phyloP scores from a whole-genome alignment of 371 early-diverging fungal species.

The Apophysomyces trapeziformis region DNA sequence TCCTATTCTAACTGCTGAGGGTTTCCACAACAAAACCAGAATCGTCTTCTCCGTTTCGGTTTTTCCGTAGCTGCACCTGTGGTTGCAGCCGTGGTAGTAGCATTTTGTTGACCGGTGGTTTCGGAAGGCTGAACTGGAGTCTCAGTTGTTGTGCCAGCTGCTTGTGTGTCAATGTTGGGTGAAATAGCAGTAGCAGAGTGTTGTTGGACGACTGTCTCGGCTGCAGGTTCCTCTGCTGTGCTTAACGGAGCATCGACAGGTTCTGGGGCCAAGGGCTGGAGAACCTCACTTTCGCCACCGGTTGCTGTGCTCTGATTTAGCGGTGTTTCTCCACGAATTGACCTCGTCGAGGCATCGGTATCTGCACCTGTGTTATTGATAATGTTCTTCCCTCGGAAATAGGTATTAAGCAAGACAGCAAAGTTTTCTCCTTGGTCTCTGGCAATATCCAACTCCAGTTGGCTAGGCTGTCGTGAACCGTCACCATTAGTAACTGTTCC shows the following conservation, averaged over 20 bases:
- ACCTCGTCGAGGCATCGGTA: not conserved
- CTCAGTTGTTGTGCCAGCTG: conserved; percentile 8
- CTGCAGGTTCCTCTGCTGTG: conserved; percentile 11
- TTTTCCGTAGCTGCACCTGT: not conserved
- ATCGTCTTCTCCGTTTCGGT: conserved; percentile 16
- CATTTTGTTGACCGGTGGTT: not conserved
- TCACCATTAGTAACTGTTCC: conserved; percentile 74
- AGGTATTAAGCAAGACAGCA: conserved; percentile 54
- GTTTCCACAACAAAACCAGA: conserved; percentile 19
- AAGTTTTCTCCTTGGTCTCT: conserved; percentile 68
- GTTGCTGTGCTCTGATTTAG: not conserved
- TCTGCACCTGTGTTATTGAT: not conserved
- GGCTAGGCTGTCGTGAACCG: conserved; percentile 67
- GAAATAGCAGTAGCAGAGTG: not conserved
- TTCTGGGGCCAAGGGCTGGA: not conserved
- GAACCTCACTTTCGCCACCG: not conserved
- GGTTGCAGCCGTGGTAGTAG: not conserved
- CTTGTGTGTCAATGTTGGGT: not conserved
- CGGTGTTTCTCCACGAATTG: not conserved
- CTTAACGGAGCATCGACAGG: conserved; percentile 7
- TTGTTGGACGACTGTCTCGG: not conserved
- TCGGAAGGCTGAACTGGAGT: conserved; percentile 6
- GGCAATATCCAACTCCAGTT: conserved; percentile 72
- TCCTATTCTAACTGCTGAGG: conserved; percentile 1
- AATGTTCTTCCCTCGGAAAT: conserved; percentile 17